phyloP scores from a whole-genome alignment of 1,284 basidiomycete species.

The Trichosporon inkin region DNA sequence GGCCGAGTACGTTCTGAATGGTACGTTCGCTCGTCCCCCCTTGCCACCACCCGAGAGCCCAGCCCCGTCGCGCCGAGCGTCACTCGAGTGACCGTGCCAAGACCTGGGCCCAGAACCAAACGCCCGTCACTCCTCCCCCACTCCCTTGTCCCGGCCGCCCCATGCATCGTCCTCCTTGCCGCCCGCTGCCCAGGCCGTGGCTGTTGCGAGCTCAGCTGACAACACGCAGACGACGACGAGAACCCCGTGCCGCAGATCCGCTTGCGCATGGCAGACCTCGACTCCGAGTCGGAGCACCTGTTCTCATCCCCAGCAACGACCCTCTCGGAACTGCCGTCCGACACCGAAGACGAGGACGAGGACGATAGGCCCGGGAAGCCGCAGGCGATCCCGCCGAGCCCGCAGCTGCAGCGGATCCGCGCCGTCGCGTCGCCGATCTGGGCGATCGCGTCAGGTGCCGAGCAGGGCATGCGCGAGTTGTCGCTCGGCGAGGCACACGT shows the following conservation, averaged over 20 bases:
- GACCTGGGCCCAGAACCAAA: not conserved
- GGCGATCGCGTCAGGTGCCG: constrained; percentile 36
- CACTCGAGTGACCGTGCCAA: not conserved
- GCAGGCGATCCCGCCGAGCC: constrained; percentile 34
- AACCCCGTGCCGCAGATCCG: constrained; percentile 47
- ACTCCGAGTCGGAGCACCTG: not conserved
- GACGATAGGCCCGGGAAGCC: not conserved
- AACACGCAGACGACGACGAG: constrained; percentile 42
- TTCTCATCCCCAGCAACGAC: constrained; percentile 20
- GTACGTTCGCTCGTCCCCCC: constrained; percentile 27
- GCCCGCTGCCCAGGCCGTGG: too few species aligned
- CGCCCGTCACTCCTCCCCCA: too few species aligned
- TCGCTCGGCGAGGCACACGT: constrained; percentile 31
- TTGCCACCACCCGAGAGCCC: not conserved
- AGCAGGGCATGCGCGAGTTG: constrained; percentile 33
- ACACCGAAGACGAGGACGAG: constrained; percentile 27
- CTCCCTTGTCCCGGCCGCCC: too few species aligned
- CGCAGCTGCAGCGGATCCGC: constrained; percentile 31
- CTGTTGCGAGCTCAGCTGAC: constrained; percentile 16
- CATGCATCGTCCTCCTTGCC: too few species aligned
- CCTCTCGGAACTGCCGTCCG: constrained; percentile 12
- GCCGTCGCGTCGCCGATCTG: constrained; percentile 45
- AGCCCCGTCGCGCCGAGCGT: not conserved
- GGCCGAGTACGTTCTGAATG: constrained; percentile 48
- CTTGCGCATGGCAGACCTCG: constrained; percentile 29